A percentile compares a stretch with the other conserved stretches of the same genome.
Conservation (phyloP, 345 rosid species). For the Syzygium oleosum region DNA sequence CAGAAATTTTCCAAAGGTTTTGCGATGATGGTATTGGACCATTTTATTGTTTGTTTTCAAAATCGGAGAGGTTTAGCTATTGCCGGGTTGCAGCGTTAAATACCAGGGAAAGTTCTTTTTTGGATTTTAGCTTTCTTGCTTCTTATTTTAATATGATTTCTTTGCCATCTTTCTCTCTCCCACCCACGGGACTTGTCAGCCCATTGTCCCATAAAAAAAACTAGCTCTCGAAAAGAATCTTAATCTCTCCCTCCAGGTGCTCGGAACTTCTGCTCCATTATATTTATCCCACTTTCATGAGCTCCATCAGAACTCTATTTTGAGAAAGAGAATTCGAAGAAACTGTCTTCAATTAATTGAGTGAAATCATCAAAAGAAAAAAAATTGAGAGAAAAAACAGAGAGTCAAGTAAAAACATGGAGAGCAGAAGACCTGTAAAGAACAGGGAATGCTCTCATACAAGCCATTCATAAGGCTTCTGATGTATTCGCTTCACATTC, state of each 20-base stretch:
- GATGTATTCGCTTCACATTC: not conserved
- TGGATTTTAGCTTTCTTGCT: not conserved
- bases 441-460: not conserved
- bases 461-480: not conserved
- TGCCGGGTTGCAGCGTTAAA: not conserved
- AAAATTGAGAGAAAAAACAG: not conserved
- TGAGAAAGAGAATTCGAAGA: not conserved
- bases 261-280: not conserved
- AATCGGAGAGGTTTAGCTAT: not conserved
- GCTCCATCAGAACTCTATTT: not conserved
- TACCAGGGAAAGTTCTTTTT: not conserved
- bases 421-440: not conserved
- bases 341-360: not conserved
- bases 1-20: not conserved
- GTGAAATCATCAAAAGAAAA: not conserved
- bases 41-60: not conserved
- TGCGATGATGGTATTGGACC: not conserved
- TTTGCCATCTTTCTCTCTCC: not conserved
- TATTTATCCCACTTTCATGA: not conserved
- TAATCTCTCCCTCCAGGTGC: not conserved
- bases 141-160: not conserved
- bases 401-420: not conserved
- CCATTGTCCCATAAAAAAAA: not conserved
- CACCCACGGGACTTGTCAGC: not conserved
- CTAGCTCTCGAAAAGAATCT: not conserved